Evolutionary conservation across 495 filamentous ascomycete species (phyloP).

Genomic region (Eremomyces bilateralis): DNA sequence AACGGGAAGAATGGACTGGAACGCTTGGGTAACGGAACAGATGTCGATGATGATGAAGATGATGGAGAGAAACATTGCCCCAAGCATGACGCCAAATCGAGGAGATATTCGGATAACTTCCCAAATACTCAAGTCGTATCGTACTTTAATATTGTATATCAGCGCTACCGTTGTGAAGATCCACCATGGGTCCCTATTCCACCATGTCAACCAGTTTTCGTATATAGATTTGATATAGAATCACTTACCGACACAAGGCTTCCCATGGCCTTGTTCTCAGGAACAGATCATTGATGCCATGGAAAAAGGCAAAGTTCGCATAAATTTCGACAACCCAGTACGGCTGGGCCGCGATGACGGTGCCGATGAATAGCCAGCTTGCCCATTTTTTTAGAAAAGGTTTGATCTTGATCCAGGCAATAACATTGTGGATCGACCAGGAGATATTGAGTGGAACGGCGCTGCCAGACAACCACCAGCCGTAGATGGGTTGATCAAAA

Average conservation of each 20-base stretch:
- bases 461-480: slow-evolving; percentile 18
- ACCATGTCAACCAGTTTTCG: background rate
- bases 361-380: slow-evolving; percentile 16
- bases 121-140: slow-evolving; percentile 28
- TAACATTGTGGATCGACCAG: slow-evolving; percentile 20
- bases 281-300: slow-evolving; percentile 20
- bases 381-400: slow-evolving; percentile 14
- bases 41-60: slow-evolving; percentile 32
- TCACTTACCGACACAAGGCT: slow-evolving; percentile 23
- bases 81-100: slow-evolving; percentile 34
- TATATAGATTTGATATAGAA: background rate
- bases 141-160: slow-evolving; percentile 30
- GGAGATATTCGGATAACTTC: slow-evolving; percentile 29
- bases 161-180: slow-evolving; percentile 28
- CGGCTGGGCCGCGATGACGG: slow-evolving; percentile 16
- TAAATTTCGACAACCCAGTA: slow-evolving; percentile 22
- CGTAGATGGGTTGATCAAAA: slow-evolving; percentile 12
- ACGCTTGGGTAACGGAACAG: slow-evolving; percentile 15
- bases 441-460: slow-evolving; percentile 18
- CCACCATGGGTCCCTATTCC: slow-evolving; percentile 36
- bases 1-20: slow-evolving; percentile 9
- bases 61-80: slow-evolving; percentile 30
- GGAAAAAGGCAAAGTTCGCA: slow-evolving; percentile 20
- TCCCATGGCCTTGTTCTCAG: slow-evolving; percentile 28
- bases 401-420: slow-evolving; percentile 22